A percentile compares a stretch with the other conserved stretches of the same genome.
Evolutionary conservation across 305 asterid species (phyloP).

Genomic region (Striga hermonthica): DNA sequence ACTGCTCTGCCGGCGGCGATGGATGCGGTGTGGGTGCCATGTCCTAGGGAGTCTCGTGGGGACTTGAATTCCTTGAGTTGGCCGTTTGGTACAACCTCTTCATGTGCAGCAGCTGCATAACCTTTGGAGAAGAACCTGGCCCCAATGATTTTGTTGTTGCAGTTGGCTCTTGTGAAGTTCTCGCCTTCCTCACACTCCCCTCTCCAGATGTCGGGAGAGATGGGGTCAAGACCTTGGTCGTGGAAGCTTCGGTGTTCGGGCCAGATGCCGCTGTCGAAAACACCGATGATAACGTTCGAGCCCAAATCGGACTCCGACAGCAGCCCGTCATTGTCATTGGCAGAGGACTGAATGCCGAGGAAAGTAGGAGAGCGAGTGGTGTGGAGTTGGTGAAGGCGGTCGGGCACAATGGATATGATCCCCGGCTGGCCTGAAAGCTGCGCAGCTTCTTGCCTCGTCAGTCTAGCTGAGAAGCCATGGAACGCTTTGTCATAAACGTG

Average conservation of each 20-base stretch:
- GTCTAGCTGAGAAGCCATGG: no score
- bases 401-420: no score
- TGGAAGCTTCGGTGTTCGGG: slow-evolving; percentile 69
- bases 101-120: slow-evolving; percentile 50
- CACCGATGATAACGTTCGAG: slow-evolving; percentile 58
- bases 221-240: slow-evolving; percentile 60
- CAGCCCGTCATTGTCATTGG: neutral
- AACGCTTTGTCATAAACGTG: no score
- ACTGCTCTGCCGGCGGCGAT: slow-evolving; percentile 52
- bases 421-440: no score
- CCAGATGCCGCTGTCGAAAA: slow-evolving; percentile 74
- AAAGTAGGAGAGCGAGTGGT: neutral
- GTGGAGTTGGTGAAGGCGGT: no score
- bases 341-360: no score
- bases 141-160: slow-evolving; percentile 51
- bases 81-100: no score
- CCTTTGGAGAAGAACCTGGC: slow-evolving; percentile 59
- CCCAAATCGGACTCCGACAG: slow-evolving; percentile 63
- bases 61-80: slow-evolving; percentile 29
- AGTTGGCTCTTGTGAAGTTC: no score
- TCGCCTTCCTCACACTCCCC: slow-evolving; percentile 57
- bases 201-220: slow-evolving; percentile 59
- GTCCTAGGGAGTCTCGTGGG: slow-evolving; percentile 65
- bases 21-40: slow-evolving; percentile 86
- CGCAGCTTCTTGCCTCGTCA: no score